phyloP scores from a whole-genome alignment of 1,284 basidiomycete genomes.

The Pseudozyma hubeiensis region DNA sequence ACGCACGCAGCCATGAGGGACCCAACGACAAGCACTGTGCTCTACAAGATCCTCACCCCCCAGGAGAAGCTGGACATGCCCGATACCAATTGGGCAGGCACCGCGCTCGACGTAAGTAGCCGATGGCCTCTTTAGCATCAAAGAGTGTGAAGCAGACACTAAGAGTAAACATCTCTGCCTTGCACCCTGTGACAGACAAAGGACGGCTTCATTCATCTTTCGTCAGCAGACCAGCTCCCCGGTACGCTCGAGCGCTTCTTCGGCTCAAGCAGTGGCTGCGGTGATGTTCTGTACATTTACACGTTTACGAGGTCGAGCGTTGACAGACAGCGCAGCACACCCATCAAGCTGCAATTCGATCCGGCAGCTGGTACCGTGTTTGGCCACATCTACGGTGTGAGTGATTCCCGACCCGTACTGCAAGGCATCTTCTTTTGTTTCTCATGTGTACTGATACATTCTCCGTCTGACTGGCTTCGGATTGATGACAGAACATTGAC shows the following conservation, averaged over 20 bases:
- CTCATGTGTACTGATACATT: not conserved
- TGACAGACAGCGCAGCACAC: constrained; percentile 25
- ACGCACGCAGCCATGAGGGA: constrained; percentile 31
- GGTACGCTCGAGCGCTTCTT: constrained; percentile 60
- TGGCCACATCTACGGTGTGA: constrained; percentile 56
- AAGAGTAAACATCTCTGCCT: too few relatives aligned
- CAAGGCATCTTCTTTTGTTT: too few relatives aligned
- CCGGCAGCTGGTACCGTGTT: constrained; percentile 49
- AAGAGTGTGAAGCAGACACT: too few relatives aligned
- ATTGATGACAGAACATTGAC: constrained; percentile 31
- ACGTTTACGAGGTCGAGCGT: constrained; percentile 39
- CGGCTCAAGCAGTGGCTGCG: constrained; percentile 37
- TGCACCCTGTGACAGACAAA: constrained; percentile 26
- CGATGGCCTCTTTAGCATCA: not conserved
- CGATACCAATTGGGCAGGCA: constrained; percentile 47
- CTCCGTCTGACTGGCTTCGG: not conserved
- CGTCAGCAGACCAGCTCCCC: constrained; percentile 52
- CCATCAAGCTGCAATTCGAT: constrained; percentile 55
- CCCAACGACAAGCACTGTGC: constrained; percentile 48
- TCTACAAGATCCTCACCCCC: constrained; percentile 64
- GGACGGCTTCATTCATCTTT: constrained; percentile 63
- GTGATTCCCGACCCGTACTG: not conserved
- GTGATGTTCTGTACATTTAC: constrained; percentile 45
- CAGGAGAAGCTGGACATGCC: constrained; percentile 47
- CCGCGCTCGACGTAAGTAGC: constrained; percentile 54